Conservation (phyloP, 2,329 filamentous ascomycete genomes). For the Phaeosphaeria sp. region DNA sequence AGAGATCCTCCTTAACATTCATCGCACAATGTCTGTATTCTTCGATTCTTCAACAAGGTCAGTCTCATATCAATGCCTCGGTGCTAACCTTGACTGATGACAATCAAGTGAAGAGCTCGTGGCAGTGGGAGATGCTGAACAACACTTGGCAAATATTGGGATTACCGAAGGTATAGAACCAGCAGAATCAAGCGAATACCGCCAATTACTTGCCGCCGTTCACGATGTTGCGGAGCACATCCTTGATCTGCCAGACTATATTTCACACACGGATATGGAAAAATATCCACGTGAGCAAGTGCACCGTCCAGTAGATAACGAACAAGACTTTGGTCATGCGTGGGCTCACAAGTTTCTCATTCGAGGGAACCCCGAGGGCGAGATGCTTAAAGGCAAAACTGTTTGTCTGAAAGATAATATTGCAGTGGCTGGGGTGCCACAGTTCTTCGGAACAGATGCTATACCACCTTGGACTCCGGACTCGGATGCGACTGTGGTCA, state of each 20-base stretch:
- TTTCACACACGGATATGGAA: constrained; percentile 50
- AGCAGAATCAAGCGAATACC: constrained; percentile 54
- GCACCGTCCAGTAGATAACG: constrained; percentile 42
- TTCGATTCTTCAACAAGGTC: constrained; percentile 36
- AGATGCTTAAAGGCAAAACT: constrained; percentile 48
- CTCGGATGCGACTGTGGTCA: constrained; percentile 63
- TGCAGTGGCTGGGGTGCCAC: constrained; percentile 61
- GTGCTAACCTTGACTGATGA: constrained; percentile 1
- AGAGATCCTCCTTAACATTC: not conserved
- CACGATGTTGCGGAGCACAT: constrained; percentile 60
- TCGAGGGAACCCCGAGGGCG: constrained; percentile 33
- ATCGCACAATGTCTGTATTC: constrained; percentile 33
- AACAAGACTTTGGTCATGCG: constrained; percentile 53
- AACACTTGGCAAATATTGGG: constrained; percentile 28
- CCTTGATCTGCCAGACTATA: constrained; percentile 56
- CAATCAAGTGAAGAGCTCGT: constrained; percentile 28
- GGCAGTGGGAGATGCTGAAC: constrained; percentile 30
- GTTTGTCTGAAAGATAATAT: constrained; percentile 64
- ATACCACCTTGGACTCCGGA: constrained; percentile 57
- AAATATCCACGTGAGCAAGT: constrained; percentile 56
- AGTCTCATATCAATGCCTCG: not conserved
- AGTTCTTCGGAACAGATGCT: constrained; percentile 61
- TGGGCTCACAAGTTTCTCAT: constrained; percentile 62
- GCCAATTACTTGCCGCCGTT: constrained; percentile 58
- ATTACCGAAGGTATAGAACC: constrained; percentile 37